Conservation (phyloP, 345 rosid species). For the Heritiera fomes region DNA sequence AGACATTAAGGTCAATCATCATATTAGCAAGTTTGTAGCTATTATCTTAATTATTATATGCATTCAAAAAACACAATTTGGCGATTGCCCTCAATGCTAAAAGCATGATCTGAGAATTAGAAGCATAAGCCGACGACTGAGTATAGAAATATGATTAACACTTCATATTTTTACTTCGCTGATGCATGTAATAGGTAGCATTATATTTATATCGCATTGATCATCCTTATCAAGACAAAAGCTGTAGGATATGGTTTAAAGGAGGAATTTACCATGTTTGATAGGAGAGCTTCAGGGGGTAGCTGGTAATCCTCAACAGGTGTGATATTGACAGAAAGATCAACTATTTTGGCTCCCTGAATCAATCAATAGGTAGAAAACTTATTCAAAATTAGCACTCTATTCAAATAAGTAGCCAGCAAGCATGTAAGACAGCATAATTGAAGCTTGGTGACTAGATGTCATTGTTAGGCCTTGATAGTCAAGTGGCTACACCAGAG, state of each 20-base stretch:
- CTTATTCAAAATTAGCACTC: neutral
- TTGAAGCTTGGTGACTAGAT: neutral
- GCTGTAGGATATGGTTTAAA: neutral
- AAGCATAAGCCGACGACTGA: neutral
- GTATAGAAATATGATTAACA: neutral
- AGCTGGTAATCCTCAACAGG: slow-evolving; percentile 43
- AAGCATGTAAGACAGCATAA: neutral
- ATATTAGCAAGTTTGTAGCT: neutral
- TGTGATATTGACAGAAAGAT: slow-evolving; percentile 36
- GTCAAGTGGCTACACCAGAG: neutral
- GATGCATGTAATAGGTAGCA: neutral
- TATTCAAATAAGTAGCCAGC: neutral
- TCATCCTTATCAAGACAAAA: neutral
- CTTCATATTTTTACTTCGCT: neutral
- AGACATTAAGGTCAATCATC: neutral
- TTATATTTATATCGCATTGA: neutral
- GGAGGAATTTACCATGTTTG: slow-evolving; percentile 29
- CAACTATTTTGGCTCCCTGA: slow-evolving; percentile 39
- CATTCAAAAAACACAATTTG: neutral
- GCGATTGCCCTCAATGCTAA: neutral
- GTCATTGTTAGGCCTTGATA: neutral
- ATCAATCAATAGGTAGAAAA: neutral
- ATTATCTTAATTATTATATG: neutral
- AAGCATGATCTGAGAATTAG: neutral
- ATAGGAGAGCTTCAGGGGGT: slow-evolving; percentile 37